phyloP scores from a whole-genome alignment of 2,329 filamentous ascomycete genomes.

The Endocalyx cinctus region DNA sequence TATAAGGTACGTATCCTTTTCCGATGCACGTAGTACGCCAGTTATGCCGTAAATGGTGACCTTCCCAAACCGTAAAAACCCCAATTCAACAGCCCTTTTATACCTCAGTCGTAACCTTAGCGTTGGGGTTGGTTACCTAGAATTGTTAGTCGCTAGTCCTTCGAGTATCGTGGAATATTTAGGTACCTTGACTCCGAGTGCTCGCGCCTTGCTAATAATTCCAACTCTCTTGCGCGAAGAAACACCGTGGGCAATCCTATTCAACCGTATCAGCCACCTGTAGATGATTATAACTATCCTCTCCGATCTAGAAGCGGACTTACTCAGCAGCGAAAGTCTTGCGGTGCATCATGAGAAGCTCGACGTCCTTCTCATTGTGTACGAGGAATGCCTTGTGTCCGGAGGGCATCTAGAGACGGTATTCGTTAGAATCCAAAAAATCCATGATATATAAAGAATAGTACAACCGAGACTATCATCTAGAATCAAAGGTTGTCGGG shows the following conservation, averaged over 20 bases:
- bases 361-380: slow-evolving; percentile 92
- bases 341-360: slow-evolving; percentile 99
- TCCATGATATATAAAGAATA: too few relatives aligned
- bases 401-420: slow-evolving; percentile 97
- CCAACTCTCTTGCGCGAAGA: slow-evolving; percentile 98
- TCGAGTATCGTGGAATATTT: too few relatives aligned
- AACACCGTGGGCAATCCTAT: slow-evolving; percentile 94
- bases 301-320: slow-evolving; percentile 33
- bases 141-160: too few relatives aligned
- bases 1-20: too few relatives aligned
- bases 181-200: slow-evolving; percentile 99
- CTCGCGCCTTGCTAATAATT: slow-evolving; percentile 95
- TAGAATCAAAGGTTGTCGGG: too few relatives aligned
- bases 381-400: slow-evolving; percentile 99
- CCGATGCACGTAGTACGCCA: too few relatives aligned
- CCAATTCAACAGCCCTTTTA: slow-evolving; percentile 46
- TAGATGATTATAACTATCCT: background rate
- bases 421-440: too few relatives aligned
- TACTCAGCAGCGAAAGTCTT: slow-evolving; percentile 98
- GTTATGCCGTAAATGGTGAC: too few relatives aligned
- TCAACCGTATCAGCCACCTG: slow-evolving; percentile 30
- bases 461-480: too few relatives aligned
- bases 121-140: slow-evolving; percentile 99
- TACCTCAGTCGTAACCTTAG: slow-evolving; percentile 94
- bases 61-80: too few relatives aligned